These are phyloP conservation scores for Penicilliopsis zonata DNA, from an alignment of 495 filamentous ascomycete genomes.

Conservation along the genomic window DNA sequence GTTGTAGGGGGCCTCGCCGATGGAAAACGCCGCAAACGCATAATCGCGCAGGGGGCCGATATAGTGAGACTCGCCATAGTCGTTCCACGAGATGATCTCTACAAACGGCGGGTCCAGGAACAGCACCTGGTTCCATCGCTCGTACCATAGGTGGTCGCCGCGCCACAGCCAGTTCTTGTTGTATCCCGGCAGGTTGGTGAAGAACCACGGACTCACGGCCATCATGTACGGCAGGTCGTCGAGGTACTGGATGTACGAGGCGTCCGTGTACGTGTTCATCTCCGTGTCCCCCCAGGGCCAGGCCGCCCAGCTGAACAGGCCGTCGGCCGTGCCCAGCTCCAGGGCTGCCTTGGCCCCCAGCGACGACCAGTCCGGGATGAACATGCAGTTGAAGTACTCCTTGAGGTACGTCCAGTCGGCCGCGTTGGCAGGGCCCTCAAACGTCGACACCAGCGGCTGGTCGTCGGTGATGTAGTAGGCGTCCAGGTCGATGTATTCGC, in stretches of 20 bases:
- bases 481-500: conserved; percentile 34
- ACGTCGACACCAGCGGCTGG: conserved; percentile 58
- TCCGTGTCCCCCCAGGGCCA: conserved; percentile 50
- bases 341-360: conserved; percentile 32
- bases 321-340: conserved; percentile 38
- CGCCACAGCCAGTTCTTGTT: conserved; percentile 63
- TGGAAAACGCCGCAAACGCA: conserved; percentile 20
- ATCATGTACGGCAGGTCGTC: conserved; percentile 59
- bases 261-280: conserved; percentile 43
- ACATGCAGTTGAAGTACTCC: conserved; percentile 32
- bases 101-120: conserved; percentile 53
- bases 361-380: conserved; percentile 58
- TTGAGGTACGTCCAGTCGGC: conserved; percentile 50
- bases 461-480: conserved; percentile 43
- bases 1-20: conserved; percentile 30
- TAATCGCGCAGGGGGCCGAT: conserved; percentile 37
- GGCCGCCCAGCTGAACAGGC: conserved; percentile 59
- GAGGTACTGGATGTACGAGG: conserved; percentile 33
- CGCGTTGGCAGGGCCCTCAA: conserved; percentile 50
- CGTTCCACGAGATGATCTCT: conserved; percentile 53
- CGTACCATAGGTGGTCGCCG: conserved; percentile 58
- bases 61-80: conserved; percentile 47
- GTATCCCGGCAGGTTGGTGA: conserved; percentile 50
- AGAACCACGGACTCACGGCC: conserved; percentile 67
- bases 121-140: conserved; percentile 55